Evolutionary conservation across 2,329 filamentous ascomycete species (phyloP), one percentile per base, ranked within the genome.

Genomic region (Talaromyces sp.): DNA sequence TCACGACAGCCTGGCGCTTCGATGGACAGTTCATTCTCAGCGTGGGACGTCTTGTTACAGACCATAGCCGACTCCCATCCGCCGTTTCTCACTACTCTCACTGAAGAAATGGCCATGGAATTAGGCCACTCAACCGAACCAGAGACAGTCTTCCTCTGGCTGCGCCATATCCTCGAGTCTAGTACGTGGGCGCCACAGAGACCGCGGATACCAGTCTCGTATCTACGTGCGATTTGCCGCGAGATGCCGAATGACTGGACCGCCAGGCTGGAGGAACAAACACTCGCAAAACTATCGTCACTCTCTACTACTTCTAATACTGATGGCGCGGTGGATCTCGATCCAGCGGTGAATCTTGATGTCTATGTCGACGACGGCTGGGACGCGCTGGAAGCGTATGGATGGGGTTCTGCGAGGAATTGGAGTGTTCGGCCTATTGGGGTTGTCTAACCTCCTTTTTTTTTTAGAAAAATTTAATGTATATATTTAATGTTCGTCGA

Each of bases 121-220:
- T 68, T 83, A 60, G 72, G 72, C 1, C 69, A 70, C 53, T 60
- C 66, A 33, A 60, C 57, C 4, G 40, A 60, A 36, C 44, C 64
- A 50, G 60, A 69, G 61, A 80, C 75, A 1, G 59, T 81, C 34
- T 80, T 75, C 63, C 69, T 77, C 36, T 86, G 83, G 83, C 66
- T 83, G 30, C 65, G 77, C 8, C 81, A 84, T 66, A 72, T 85
- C 9, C 65, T 83, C 30, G 70, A 70, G 5, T 75, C 75, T 10
- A 57, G 70, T 3, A 67, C 69, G 1, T 82, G 78, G 79, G 66
- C 67, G 10, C 65, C 65, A 33, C 64, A 70, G 36, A 67, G 70
- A 34, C 66, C 62, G 33, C 61, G 68, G 16, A 67, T 75, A 14
- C 72, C 75, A 4, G 64, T 69, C 42, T 69, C 66, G 9, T 76